Percentiles rank a stretch among this genome's conserved stretches.
Conservation (phyloP, 2,329 filamentous ascomycete genomes). For the Sarocladium brachiariae region DNA sequence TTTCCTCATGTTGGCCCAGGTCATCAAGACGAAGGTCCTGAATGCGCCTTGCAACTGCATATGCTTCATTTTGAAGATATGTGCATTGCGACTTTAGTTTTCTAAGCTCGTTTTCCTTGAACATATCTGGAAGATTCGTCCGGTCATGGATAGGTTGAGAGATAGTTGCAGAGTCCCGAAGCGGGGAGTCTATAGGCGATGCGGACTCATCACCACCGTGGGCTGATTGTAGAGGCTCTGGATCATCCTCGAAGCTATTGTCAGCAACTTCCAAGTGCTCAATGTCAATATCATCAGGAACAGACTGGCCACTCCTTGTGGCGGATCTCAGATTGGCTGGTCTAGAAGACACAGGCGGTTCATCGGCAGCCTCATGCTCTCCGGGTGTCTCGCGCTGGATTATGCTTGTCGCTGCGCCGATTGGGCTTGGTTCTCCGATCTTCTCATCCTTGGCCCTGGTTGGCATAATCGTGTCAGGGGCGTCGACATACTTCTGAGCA, state of each 20-base stretch:
- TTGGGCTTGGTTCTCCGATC: not conserved
- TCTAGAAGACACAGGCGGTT: not conserved
- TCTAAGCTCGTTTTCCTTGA: not conserved
- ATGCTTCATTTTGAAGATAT: not conserved
- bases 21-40: slow-evolving; percentile 5
- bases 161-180: not conserved
- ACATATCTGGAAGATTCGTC: not conserved
- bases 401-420: not conserved
- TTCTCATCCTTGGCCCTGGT: not conserved
- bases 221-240: slow-evolving; percentile 13
- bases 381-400: not conserved
- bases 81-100: slow-evolving; percentile 2
- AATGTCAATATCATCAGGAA: slow-evolving; percentile 45
- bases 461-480: not conserved
- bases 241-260: slow-evolving; percentile 19
- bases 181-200: not conserved
- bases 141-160: not conserved
- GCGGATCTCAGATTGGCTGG: too few relatives aligned
- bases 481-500: slow-evolving; percentile 41
- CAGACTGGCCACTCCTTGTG: slow-evolving; percentile 12
- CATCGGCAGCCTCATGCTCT: not conserved
- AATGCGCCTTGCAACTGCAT: not conserved
- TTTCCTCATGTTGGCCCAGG: not conserved
- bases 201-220: not conserved
- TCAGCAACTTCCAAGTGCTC: slow-evolving; percentile 27